Base-by-base conservation (phyloP, 495 filamentous ascomycete genomes). In the Aspergillus bertholletiae region DNA sequence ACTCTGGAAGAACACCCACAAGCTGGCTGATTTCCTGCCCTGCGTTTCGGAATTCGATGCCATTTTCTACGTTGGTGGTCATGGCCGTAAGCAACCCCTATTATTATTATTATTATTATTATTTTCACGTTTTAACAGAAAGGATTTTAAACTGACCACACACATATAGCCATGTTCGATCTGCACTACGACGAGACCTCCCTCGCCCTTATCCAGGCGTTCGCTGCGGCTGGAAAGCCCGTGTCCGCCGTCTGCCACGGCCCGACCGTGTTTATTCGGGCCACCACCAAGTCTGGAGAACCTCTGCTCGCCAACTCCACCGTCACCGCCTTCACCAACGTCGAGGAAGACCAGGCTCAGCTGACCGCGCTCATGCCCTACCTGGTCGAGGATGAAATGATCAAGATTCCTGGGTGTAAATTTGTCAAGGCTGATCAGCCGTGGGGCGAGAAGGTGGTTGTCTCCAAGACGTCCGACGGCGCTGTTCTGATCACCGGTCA, bases 51-150 rank as follows among this genome's bases (percentile, higher is more conserved):
- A 89, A 41, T 90, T 83, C 61, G 87, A 83, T 49, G 87, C 83
- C 22, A 68, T 91, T 41, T 89, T 86, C 67, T 89, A 80, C 66
- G 86, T 88, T 12, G 88, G 88, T 58, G 88, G 88, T 22, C 85
- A 90, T 69, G 88, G 88, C n/a, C 87, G 82, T 84, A 70, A 46
- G 81, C 72, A 2, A 22, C 18, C 15, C 46, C 46, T 30, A 35
- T 7, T n/a, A 11, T n/a, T 21, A 11, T 3, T 15, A 23, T 46
- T 6, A 35, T 12, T n/a, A n/a, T n/a, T n/a, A n/a, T n/a, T n/a
- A n/a, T n/a, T n/a, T n/a, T n/a, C n/a, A n/a, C n/a, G n/a, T n/a
- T n/a, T n/a, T n/a, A n/a, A n/a, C n/a, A n/a, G n/a, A n/a, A 7
- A 23, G 2, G 17, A 6, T 8, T 2, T 17, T 9, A 8, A 32